Evolutionary conservation across 192 early-diverging fungal genomes (phyloP).

Genomic region (Umbelopsis sp.): DNA sequence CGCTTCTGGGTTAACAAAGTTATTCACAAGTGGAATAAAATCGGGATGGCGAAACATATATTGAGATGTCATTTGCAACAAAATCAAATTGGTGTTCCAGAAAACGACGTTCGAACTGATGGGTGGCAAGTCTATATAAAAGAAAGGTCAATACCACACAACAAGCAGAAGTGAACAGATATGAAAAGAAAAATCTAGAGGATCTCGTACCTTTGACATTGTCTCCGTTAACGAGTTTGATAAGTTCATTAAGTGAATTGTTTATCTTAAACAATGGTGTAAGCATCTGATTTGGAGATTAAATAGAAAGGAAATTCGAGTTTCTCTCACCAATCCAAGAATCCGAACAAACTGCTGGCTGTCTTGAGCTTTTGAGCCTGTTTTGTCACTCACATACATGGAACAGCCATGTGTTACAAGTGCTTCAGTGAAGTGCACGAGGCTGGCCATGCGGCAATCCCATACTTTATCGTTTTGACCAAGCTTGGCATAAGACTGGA

Average conservation of each 20-base stretch:
- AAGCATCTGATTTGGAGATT: background rate
- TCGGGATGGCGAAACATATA: slow-evolving; percentile 41
- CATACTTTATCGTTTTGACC: slow-evolving; percentile 36
- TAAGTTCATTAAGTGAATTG: slow-evolving; percentile 25
- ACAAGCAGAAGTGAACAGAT: background rate
- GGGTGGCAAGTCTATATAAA: slow-evolving; percentile 12
- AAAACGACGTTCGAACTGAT: slow-evolving; percentile 5
- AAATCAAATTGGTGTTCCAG: background rate
- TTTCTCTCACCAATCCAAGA: slow-evolving; percentile 16
- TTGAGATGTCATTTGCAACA: slow-evolving; percentile 29
- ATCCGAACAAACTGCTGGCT: background rate
- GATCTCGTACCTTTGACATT: slow-evolving; percentile 8
- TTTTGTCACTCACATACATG: slow-evolving; percentile 6
- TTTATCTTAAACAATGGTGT: slow-evolving; percentile 25
- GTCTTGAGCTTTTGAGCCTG: background rate
- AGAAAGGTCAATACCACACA: background rate
- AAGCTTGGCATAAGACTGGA: slow-evolving; percentile 42
- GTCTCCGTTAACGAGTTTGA: background rate
- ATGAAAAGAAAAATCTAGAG: background rate
- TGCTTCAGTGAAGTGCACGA: slow-evolving; percentile 34
- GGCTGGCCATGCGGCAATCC: slow-evolving; percentile 41
- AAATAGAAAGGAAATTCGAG: slow-evolving; percentile 7
- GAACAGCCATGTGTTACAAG: slow-evolving; percentile 36
- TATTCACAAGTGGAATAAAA: slow-evolving; percentile 41
- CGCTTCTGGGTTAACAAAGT: slow-evolving; percentile 26